Evolutionary conservation across 768 basidiomycete genomes (phyloP), one percentile per base, ranked within the genome.

Genomic region (Porpolomopsis calyptriformis): DNA sequence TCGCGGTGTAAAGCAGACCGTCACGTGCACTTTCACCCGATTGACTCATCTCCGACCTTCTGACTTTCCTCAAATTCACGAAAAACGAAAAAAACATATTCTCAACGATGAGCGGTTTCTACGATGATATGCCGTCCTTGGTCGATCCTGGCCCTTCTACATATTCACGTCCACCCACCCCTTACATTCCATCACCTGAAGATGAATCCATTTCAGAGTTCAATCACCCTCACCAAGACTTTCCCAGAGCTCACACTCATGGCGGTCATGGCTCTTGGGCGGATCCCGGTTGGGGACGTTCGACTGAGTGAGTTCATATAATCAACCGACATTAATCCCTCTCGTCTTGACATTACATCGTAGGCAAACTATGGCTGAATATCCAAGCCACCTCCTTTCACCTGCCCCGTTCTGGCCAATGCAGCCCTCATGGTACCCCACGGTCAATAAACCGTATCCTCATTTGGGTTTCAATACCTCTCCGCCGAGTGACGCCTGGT

Each of bases 51-150:
- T n/a, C n/a, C n/a, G n/a, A n/a, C n/a, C n/a, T n/a, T n/a, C n/a
- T n/a, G n/a, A n/a, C n/a, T n/a, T n/a, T n/a, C n/a, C n/a, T n/a
- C n/a, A n/a, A n/a, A n/a, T n/a, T n/a, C n/a, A n/a, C n/a, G n/a
- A n/a, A n/a, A n/a, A n/a, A n/a, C n/a, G n/a, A n/a, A n/a, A n/a
- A n/a, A n/a, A n/a, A n/a, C n/a, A n/a, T n/a, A n/a, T n/a, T n/a
- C n/a, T n/a, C 20, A 37, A 36, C 22, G 3, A 48, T 48, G 47
- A 42, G 43, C 29, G n/a, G 23, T 4, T 9, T 23, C 19, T 44
- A n/a, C 33, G 31, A 43, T 22, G 41, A 44, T 20, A 44, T 44
- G 27, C 43, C 43, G 4, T 18, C 43, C 11, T 33, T 44, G n/a
- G 43, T 44, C 29, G 43, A 44, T 20, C 23, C 31, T 9, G 43